phyloP scores from a whole-genome alignment of 2,329 filamentous ascomycete genomes.

The Pseudogymnoascus sp. region DNA sequence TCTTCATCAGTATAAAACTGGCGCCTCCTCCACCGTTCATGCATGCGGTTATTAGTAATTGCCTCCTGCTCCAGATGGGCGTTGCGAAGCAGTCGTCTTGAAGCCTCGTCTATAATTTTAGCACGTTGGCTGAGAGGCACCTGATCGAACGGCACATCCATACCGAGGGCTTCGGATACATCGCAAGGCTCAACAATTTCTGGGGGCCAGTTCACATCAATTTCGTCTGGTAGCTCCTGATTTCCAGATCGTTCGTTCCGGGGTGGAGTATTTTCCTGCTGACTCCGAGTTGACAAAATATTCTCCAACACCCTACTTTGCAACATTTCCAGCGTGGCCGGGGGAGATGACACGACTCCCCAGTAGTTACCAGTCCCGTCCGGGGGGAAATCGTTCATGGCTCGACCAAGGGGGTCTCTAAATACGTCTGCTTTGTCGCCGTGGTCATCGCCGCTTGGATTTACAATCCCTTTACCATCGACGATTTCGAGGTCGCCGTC shows the following conservation, averaged over 20 bases:
- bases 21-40: conserved; percentile 68
- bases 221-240: background rate
- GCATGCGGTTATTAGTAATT: conserved; percentile 32
- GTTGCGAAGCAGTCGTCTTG: background rate
- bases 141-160: background rate
- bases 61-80: background rate
- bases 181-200: conserved; percentile 3
- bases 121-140: background rate
- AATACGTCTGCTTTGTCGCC: background rate
- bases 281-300: background rate
- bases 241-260: background rate
- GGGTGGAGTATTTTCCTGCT: background rate
- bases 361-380: background rate
- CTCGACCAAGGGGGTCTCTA: background rate
- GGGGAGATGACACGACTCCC: background rate
- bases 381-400: background rate
- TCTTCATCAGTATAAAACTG: conserved; percentile 82
- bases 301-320: background rate
- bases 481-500: conserved; percentile 60
- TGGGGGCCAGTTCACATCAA: background rate
- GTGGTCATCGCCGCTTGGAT: conserved; percentile 51
- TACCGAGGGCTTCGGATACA: background rate
- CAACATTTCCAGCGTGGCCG: background rate
- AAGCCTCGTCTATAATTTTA: background rate
- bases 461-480: conserved; percentile 53